phyloP scores from a whole-genome alignment of 2,329 filamentous ascomycete genomes.

The Rhinocladiella mackenziei region DNA sequence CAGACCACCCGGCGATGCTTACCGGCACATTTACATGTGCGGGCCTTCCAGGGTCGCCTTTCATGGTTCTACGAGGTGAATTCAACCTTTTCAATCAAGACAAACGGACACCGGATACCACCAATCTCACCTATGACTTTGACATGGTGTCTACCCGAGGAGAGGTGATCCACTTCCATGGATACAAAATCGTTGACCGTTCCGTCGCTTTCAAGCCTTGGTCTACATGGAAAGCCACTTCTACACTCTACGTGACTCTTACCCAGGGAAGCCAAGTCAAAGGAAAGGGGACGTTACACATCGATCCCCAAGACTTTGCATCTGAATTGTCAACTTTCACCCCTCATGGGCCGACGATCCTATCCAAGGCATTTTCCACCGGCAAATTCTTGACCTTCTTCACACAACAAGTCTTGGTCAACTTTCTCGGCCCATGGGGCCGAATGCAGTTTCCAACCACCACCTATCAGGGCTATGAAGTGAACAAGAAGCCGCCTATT shows the following conservation, averaged over 20 bases:
- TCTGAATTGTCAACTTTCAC: conserved; percentile 9
- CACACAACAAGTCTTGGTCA: conserved; percentile 6
- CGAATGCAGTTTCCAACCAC: conserved; percentile 8
- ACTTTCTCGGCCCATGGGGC: conserved; percentile 6
- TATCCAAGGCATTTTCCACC: conserved; percentile 7
- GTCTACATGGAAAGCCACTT: conserved; percentile 12
- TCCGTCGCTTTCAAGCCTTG: conserved; percentile 9
- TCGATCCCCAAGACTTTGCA: conserved; percentile 6
- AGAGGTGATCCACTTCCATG: conserved; percentile 8
- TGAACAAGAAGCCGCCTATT: conserved; percentile 9
- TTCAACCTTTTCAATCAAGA: conserved; percentile 10
- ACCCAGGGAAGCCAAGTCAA: conserved; percentile 2
- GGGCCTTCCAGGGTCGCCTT: conserved; percentile 7
- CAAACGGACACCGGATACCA: conserved; percentile 8
- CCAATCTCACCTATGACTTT: conserved; percentile 8
- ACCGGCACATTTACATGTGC: conserved; percentile 12
- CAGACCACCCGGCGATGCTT: conserved; percentile 10
- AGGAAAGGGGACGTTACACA: conserved; percentile 6
- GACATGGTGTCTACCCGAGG: conserved; percentile 9
- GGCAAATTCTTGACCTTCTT: conserved; percentile 12
- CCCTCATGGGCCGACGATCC: conserved; percentile 1
- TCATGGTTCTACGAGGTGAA: conserved; percentile 7
- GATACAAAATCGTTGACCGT: conserved; percentile 8
- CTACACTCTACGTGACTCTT: conserved; percentile 9
- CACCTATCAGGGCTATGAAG: conserved; percentile 5